These are phyloP conservation scores for Vararia minispora DNA, from an alignment of 768 basidiomycete species.

Conservation along the genomic window DNA sequence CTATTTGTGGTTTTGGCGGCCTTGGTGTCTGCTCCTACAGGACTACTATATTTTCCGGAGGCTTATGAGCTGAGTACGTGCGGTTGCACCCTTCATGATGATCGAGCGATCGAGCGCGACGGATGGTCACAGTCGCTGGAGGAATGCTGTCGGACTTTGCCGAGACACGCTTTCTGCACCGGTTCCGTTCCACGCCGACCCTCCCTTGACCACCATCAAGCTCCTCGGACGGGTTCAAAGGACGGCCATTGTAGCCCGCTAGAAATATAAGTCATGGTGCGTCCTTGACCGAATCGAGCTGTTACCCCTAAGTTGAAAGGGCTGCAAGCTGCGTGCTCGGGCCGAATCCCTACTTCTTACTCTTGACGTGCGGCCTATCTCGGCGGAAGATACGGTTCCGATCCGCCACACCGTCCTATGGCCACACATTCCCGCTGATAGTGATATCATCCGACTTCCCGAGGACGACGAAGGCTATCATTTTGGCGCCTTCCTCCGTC, in stretches of 20 bases:
- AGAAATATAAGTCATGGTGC: too few relatives aligned
- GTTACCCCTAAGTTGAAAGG: slow-evolving; percentile 1
- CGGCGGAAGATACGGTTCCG: slow-evolving; percentile 31
- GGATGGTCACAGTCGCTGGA: too few relatives aligned
- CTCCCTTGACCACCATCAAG: background rate
- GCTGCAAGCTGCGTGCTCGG: slow-evolving; percentile 2
- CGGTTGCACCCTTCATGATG: too few relatives aligned
- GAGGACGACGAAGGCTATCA: slow-evolving; percentile 42
- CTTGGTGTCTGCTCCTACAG: too few relatives aligned
- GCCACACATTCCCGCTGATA: slow-evolving; percentile 36
- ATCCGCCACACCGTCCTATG: slow-evolving; percentile 50
- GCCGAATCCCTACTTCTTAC: slow-evolving; percentile 4
- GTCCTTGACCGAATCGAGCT: background rate
- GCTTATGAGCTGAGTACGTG: too few relatives aligned
- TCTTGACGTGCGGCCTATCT: slow-evolving; percentile 22
- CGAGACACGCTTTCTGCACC: too few relatives aligned
- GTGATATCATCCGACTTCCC: slow-evolving; percentile 32
- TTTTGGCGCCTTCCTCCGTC: slow-evolving; percentile 41
- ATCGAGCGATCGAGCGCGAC: too few relatives aligned
- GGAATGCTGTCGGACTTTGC: too few relatives aligned
- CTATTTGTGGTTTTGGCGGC: too few relatives aligned
- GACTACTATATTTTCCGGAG: too few relatives aligned
- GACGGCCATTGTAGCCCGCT: too few relatives aligned
- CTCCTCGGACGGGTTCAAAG: too few relatives aligned
- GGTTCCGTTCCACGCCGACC: slow-evolving; percentile 1